Conservation (phyloP, 345 rosid species). For the Capsella bursapastoris region DNA sequence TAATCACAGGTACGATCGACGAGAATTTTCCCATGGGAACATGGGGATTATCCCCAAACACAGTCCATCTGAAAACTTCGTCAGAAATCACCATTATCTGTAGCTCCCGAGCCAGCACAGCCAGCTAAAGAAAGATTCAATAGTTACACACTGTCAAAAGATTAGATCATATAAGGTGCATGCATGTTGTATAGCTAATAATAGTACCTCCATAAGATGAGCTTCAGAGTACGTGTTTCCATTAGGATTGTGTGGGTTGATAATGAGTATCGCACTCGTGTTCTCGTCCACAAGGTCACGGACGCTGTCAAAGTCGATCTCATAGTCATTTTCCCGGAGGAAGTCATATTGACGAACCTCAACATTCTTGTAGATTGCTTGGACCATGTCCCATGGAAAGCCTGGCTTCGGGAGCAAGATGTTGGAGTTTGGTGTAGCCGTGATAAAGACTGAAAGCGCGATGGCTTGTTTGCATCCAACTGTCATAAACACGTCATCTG, state of each 20-base stretch:
- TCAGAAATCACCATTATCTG: constrained; percentile 58
- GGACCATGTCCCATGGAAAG: constrained; percentile 49
- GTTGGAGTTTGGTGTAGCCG: constrained; percentile 56
- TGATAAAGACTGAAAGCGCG: constrained; percentile 46
- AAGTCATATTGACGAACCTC: constrained; percentile 55
- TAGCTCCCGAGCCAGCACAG: constrained; percentile 58
- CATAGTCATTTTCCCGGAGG: constrained; percentile 54
- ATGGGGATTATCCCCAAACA: constrained; percentile 55
- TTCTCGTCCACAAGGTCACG: constrained; percentile 54
- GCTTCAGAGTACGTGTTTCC: constrained; percentile 45
- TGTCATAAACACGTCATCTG: constrained; percentile 58
- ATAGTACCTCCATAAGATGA: constrained; percentile 47
- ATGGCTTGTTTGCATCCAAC: constrained; percentile 60
- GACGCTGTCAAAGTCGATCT: constrained; percentile 55
- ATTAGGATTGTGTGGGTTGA: constrained; percentile 49
- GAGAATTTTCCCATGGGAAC: constrained; percentile 57
- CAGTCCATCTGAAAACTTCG: constrained; percentile 55
- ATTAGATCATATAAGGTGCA: neutral
- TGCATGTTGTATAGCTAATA: neutral
- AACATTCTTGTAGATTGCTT: constrained; percentile 29
- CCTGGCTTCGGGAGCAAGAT: constrained; percentile 45
- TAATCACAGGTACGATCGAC: constrained; percentile 54
- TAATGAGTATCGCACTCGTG: constrained; percentile 57
- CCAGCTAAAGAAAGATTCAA: constrained; percentile 46
- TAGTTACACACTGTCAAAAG: neutral